phyloP scores from a whole-genome alignment of 768 basidiomycete species.

The Boletus sp. region DNA sequence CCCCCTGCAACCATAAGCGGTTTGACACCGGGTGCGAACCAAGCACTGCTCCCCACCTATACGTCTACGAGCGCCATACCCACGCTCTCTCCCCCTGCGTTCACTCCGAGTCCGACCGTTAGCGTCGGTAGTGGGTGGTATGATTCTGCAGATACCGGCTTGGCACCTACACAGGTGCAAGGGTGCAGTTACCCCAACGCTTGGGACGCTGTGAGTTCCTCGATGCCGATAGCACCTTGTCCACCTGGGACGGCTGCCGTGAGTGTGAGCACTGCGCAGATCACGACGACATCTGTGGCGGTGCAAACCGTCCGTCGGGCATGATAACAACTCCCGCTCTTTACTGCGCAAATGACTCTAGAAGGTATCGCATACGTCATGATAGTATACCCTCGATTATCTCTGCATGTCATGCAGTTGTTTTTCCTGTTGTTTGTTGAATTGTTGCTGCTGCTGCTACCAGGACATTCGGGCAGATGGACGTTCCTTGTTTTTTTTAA shows the following conservation, averaged over 20 bases:
- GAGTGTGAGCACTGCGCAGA: background rate
- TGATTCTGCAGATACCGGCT: conserved; percentile 45
- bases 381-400: background rate
- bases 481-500: background rate
- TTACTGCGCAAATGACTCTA: background rate
- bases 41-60: conserved; percentile 53
- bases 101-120: conserved; percentile 43
- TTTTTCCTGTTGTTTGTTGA: background rate
- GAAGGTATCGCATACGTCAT: background rate
- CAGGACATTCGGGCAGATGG: background rate
- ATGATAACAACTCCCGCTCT: background rate
- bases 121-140: conserved; percentile 56
- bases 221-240: conserved; percentile 48
- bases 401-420: background rate
- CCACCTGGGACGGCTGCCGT: conserved; percentile 12
- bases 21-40: conserved; percentile 36
- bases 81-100: conserved; percentile 54
- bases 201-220: conserved; percentile 54
- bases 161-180: conserved; percentile 54
- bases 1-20: conserved; percentile 51
- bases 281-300: background rate
- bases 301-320: conserved; percentile 6
- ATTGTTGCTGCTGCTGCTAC: background rate
- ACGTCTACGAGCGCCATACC: conserved; percentile 56
- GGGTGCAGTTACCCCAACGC: conserved; percentile 66